These are phyloP conservation scores for Castanea mollissima DNA, from an alignment of 306 rosid genomes.

Conservation along the genomic window DNA sequence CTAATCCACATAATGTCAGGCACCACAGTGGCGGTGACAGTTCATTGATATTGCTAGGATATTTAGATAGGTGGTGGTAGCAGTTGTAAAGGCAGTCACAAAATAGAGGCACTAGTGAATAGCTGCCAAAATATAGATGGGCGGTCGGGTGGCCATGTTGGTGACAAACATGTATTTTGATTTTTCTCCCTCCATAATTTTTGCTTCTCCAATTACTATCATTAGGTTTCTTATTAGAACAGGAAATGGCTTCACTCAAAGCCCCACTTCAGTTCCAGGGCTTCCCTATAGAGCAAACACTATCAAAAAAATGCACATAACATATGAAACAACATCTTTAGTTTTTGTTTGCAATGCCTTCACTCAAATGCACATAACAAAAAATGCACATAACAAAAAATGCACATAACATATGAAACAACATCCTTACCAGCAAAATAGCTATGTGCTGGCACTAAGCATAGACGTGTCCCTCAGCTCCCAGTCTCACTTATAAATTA, in stretches of 20 bases:
- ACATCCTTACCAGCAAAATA: not conserved
- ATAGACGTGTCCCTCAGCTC: not conserved
- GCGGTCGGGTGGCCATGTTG: not conserved
- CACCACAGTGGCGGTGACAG: not conserved
- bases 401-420: not conserved
- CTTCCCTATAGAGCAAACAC: not conserved
- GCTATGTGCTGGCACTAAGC: no score
- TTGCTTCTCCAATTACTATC: no score
- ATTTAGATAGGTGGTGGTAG: not conserved
- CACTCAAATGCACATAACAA: not conserved
- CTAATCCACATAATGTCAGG: no score
- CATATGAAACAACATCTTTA: not conserved
- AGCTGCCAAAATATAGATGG: not conserved
- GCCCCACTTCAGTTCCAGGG: not conserved
- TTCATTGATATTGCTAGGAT: not conserved
- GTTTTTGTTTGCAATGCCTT: not conserved
- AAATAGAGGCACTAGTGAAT: not conserved
- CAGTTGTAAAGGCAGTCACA: not conserved
- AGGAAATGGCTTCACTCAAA: not conserved
- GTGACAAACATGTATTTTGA: not conserved
- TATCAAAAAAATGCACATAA: not conserved
- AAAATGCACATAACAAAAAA: not conserved
- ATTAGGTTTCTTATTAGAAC: no score
- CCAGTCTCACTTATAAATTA: not conserved
- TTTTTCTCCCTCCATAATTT: not conserved